phyloP scores from a whole-genome alignment of 805 yeast genomes.

The Yarrowia sp. region DNA sequence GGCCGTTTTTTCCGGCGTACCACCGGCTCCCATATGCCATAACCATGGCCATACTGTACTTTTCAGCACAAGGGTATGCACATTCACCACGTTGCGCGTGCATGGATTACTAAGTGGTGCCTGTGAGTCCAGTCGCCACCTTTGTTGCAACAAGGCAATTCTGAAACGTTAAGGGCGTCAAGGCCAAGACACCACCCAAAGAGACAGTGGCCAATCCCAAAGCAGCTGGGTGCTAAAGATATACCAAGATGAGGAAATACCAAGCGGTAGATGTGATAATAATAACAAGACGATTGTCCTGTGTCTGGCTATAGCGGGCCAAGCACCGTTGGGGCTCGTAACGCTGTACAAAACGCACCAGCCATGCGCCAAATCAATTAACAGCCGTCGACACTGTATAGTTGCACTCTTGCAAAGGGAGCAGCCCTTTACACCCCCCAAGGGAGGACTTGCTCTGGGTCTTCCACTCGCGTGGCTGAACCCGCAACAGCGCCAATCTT shows the following conservation, averaged over 20 bases:
- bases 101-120: conserved; percentile 38
- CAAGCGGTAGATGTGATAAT: too few species aligned
- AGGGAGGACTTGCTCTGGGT: too few species aligned
- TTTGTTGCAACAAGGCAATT: conserved; percentile 24
- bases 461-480: not conserved
- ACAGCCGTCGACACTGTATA: conserved; percentile 15
- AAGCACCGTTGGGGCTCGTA: too few species aligned
- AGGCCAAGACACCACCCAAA: conserved; percentile 20
- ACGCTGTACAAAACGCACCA: conserved; percentile 14
- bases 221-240: not conserved
- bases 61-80: conserved; percentile 33
- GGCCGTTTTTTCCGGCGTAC: not conserved
- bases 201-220: conserved; percentile 10
- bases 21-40: not conserved
- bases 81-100: conserved; percentile 39
- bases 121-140: conserved; percentile 23
- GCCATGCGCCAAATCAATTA: conserved; percentile 33
- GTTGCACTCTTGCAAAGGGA: conserved; percentile 3
- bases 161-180: conserved; percentile 27
- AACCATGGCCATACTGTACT: not conserved
- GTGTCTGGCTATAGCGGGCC: too few species aligned
- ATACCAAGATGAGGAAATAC: too few species aligned
- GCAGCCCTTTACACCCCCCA: not conserved
- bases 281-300: too few species aligned
- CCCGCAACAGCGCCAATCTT: too few species aligned